These are phyloP conservation scores for Mycena vulgaris DNA, from an alignment of 768 basidiomycete genomes.

Conservation along the genomic window DNA sequence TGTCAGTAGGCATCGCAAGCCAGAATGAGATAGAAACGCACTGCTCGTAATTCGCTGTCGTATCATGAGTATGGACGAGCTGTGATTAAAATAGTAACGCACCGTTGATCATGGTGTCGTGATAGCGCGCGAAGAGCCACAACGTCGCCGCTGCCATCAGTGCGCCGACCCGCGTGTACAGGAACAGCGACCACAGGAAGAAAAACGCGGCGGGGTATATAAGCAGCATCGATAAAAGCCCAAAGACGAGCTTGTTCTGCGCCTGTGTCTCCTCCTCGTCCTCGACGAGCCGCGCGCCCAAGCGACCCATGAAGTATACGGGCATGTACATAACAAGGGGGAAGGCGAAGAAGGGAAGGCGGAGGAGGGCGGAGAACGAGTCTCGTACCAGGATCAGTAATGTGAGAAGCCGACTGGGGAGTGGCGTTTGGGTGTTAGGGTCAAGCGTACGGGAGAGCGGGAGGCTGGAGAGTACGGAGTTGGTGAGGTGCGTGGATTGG, in stretches of 20 bases:
- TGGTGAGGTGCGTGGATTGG: constrained; percentile 85
- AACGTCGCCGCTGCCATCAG: constrained; percentile 78
- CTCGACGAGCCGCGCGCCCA: constrained; percentile 81
- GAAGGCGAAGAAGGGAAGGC: constrained; percentile 91
- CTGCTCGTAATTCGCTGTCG: constrained; percentile 83
- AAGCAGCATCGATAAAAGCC: constrained; percentile 78
- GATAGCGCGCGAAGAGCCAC: constrained; percentile 87
- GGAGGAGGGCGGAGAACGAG: constrained; percentile 76
- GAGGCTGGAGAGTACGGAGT: constrained; percentile 86
- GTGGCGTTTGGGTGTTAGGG: constrained; percentile 78
- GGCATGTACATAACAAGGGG: constrained; percentile 90
- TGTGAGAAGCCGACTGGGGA: constrained; percentile 89
- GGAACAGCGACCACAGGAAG: constrained; percentile 87
- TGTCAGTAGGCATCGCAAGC: constrained; percentile 25
- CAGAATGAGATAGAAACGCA: constrained; percentile 52
- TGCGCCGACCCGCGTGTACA: constrained; percentile 82
- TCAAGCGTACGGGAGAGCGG: constrained; percentile 90
- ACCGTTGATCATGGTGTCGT: constrained; percentile 90
- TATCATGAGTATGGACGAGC: constrained; percentile 6
- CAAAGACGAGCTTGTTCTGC: constrained; percentile 96
- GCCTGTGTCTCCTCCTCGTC: constrained; percentile 96
- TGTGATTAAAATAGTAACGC: constrained; percentile 50
- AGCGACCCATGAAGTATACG: constrained; percentile 84
- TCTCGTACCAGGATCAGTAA: constrained; percentile 85
- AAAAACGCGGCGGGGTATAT: constrained; percentile 91